phyloP scores from a whole-genome alignment of 495 filamentous ascomycete genomes.

The Hypoxylon trugodes region DNA sequence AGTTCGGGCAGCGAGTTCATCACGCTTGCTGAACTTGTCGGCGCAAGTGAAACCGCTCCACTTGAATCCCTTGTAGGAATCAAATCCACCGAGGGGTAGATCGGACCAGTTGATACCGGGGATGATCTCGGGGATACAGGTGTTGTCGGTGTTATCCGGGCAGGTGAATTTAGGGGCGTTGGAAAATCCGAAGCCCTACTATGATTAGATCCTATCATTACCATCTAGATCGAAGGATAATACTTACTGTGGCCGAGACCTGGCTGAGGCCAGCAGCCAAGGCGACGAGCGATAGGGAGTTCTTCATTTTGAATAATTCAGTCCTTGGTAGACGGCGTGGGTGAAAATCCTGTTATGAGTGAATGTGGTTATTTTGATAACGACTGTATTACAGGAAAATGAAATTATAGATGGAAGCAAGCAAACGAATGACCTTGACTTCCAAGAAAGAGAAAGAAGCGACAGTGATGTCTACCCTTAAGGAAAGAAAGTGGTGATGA shows the following conservation, averaged over 20 bases:
- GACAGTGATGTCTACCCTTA: constrained; percentile 40
- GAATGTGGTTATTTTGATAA: constrained; percentile 42
- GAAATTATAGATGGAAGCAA: constrained; percentile 54
- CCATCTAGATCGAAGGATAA: background rate
- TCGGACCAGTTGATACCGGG: constrained; percentile 76
- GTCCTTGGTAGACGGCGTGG: constrained; percentile 14
- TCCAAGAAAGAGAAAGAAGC: constrained; percentile 46
- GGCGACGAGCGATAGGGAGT: constrained; percentile 57
- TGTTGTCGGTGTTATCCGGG: constrained; percentile 79
- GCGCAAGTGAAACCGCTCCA: constrained; percentile 77
- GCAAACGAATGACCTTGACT: constrained; percentile 67
- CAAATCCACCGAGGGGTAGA: constrained; percentile 69
- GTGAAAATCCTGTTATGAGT: constrained; percentile 40
- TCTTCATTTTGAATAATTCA: constrained; percentile 57
- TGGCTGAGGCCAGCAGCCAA: constrained; percentile 64
- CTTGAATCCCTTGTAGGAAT: constrained; percentile 71
- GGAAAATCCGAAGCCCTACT: constrained; percentile 58
- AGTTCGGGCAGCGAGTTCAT: constrained; percentile 56
- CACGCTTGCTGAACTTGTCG: constrained; percentile 61
- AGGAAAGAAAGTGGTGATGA: constrained; percentile 49
- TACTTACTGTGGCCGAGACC: constrained; percentile 60
- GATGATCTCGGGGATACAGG: constrained; percentile 72
- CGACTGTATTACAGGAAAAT: constrained; percentile 36
- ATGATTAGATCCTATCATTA: constrained; percentile 50
- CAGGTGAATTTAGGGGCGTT: constrained; percentile 67